Base-by-base conservation (phyloP, 2,329 filamentous ascomycete genomes). In the Madurella fahalii region DNA sequence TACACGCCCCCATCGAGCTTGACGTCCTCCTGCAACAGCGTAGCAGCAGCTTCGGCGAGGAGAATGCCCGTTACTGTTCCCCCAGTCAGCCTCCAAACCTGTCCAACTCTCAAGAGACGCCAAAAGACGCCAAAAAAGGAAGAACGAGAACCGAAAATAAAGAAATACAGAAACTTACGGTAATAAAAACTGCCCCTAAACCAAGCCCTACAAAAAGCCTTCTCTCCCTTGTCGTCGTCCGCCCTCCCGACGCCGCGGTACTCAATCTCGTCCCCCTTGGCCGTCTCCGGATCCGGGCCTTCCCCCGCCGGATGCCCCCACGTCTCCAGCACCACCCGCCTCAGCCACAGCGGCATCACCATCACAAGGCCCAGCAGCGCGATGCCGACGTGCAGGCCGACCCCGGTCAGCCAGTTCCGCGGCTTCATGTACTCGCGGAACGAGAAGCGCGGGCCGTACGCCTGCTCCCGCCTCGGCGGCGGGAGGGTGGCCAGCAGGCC, bases 241-340 rank as follows among this genome's bases (percentile, higher is more conserved):
- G 85, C 82, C n/a, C 73, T 76, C 1, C 80, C 88, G 17, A 89
- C 74, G 4, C 78, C 85, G 12, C 81, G 77, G 64, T 83, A 87
- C 65, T 86, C 82, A 30, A 88, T 69, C 52, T 79, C 76, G 48
- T 89, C 81, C 37, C 79, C 79, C 61, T 74, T 77, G 45, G 77
- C 74, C 20, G 75, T 69, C 63, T 87, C 81, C 30, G 69, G 71
- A 16, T 70, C 69, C 2, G 77, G 73, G 1, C 83, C 83, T 46
- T 82, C 68, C 11, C 83, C 83, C 1, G 83, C 82, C 59, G 79
- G 72, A 54, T 69, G 74, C 4, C 82, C 73, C 40, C 72, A 69
- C 39, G 65, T 71, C 53, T 15, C 11, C 34, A 37, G 34, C 34
- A 70, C 74, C 4, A 74, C 60, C 5, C 83, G 53, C 16, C 58